A percentile compares a stretch with the other conserved stretches of the same genome.
Conservation (phyloP, 2,329 filamentous ascomycete genomes). For the Beauveria caledonica region DNA sequence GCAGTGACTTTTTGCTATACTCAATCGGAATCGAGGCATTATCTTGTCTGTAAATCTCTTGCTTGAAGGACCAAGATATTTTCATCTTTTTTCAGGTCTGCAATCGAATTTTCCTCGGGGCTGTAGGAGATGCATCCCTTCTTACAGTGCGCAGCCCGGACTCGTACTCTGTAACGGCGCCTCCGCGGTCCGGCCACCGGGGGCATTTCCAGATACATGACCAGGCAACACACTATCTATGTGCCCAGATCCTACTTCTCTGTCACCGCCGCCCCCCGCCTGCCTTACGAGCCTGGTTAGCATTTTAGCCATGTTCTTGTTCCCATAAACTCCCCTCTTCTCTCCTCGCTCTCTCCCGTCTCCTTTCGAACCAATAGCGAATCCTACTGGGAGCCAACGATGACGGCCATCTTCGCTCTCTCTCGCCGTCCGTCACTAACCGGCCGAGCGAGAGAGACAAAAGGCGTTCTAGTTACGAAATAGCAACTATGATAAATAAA, state of each 20-base stretch:
- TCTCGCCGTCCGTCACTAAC: not conserved
- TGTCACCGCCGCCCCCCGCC: not conserved
- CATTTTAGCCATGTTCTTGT: not conserved
- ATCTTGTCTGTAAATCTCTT: too few species aligned
- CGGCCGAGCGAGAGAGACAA: not conserved
- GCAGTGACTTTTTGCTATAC: not conserved
- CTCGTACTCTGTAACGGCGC: not conserved
- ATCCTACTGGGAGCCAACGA: not conserved
- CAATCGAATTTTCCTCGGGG: too few species aligned
- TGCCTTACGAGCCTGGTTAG: not conserved
- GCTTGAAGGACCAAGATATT: too few species aligned
- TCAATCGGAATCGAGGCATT: not conserved
- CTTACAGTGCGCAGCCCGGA: not conserved
- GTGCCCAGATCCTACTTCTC: not conserved
- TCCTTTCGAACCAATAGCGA: too few species aligned
- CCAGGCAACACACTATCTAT: too few species aligned
- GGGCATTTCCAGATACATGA: not conserved
- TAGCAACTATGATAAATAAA: not conserved
- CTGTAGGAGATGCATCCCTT: not conserved
- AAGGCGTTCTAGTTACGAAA: not conserved
- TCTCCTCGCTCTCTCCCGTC: too few species aligned
- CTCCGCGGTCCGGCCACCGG: slow-evolving; percentile 7
- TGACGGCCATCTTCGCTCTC: not conserved
- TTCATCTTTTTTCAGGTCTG: too few species aligned
- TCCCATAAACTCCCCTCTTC: not conserved